Evolutionary conservation across 352 stramenopile species (phyloP).

Genomic region (Pythium oligandrum): DNA sequence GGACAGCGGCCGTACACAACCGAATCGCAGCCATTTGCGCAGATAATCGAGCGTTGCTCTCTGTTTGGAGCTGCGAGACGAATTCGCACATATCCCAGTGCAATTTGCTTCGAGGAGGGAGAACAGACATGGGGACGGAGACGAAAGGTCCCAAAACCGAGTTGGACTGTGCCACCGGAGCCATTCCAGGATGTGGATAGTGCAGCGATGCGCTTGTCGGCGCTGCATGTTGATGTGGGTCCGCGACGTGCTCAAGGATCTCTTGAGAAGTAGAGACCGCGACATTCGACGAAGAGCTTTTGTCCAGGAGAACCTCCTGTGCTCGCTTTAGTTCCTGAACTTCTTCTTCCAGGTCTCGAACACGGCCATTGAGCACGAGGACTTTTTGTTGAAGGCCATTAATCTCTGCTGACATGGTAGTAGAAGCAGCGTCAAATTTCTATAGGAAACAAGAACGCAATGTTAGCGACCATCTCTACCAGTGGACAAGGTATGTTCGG

Average conservation of each 20-base stretch:
- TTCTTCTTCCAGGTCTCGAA: slow-evolving; percentile 15
- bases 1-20: slow-evolving; percentile 76
- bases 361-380: slow-evolving; percentile 7
- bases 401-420: slow-evolving; percentile 7
- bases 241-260: too few relatives aligned
- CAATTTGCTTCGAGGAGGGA: slow-evolving; percentile 79
- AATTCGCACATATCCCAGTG: slow-evolving; percentile 89
- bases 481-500: not conserved
- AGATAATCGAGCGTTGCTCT: slow-evolving; percentile 59
- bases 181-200: slow-evolving; percentile 34
- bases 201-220: too few relatives aligned
- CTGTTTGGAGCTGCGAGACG: slow-evolving; percentile 67
- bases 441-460: not conserved
- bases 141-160: slow-evolving; percentile 74
- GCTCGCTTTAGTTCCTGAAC: slow-evolving; percentile 8
- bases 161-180: slow-evolving; percentile 25
- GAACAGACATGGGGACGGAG: slow-evolving; percentile 76
- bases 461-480: too few relatives aligned
- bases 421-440: slow-evolving; percentile 4
- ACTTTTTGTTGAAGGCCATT: slow-evolving; percentile 11
- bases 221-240: too few relatives aligned
- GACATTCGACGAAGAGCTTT: not conserved
- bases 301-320: not conserved
- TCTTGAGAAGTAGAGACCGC: too few relatives aligned
- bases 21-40: slow-evolving; percentile 73